A percentile compares a stretch with the other conserved stretches of the same genome.
phyloP scores from a whole-genome alignment of 495 filamentous ascomycete species.

The Bacidia gigantensis region DNA sequence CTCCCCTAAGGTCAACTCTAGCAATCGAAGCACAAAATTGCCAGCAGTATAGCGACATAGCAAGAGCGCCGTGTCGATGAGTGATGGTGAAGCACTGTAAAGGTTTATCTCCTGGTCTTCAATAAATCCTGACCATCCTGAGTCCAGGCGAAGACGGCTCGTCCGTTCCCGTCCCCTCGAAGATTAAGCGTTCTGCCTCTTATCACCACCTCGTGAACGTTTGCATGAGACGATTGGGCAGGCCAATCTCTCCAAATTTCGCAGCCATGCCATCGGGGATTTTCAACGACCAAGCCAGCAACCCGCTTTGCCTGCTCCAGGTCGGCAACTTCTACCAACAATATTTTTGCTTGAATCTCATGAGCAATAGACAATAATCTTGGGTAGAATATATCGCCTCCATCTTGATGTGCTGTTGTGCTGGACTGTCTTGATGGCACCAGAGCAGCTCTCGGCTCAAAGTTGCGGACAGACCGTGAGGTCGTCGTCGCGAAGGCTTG shows the following conservation, averaged over 20 bases:
- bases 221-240: conserved; percentile 21
- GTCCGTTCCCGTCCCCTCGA: conserved; percentile 14
- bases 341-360: not conserved
- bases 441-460: conserved; percentile 66
- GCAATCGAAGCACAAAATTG: too few relatives aligned
- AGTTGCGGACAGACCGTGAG: conserved; percentile 57
- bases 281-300: conserved; percentile 14
- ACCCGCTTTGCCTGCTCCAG: conserved; percentile 22
- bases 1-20: too few relatives aligned
- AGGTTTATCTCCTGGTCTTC: too few relatives aligned
- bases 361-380: conserved; percentile 5
- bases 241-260: conserved; percentile 46
- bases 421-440: conserved; percentile 37
- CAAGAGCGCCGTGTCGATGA: too few relatives aligned
- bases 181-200: not conserved
- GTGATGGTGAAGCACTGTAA: too few relatives aligned
- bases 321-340: conserved; percentile 16
- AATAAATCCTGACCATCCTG: not conserved
- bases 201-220: conserved; percentile 14
- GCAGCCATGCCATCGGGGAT: conserved; percentile 15
- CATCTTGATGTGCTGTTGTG: not conserved
- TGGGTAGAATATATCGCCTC: conserved; percentile 15
- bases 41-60: too few relatives aligned
- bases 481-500: conserved; percentile 44
- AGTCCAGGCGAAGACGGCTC: conserved; percentile 16